Evolutionary conservation across 2,329 filamentous ascomycete genomes (phyloP), one percentile per base, ranked within the genome.

Genomic region (Stromatinia cepivora): DNA sequence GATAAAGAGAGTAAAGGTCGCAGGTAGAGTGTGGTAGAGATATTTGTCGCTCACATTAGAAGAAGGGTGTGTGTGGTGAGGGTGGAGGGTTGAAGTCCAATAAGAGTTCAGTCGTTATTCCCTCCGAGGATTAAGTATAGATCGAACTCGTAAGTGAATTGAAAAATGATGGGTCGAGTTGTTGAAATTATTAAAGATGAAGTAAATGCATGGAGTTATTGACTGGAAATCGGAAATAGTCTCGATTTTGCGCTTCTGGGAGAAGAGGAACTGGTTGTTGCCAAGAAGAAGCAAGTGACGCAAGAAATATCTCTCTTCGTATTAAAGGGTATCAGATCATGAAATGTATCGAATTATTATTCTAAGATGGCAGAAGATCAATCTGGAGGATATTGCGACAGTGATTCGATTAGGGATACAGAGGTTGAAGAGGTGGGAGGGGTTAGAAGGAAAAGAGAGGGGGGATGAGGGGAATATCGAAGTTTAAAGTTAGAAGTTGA

Each of bases 81-180:
- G 31, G 28, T 28, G 34, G 28, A 39, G n/a, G 13, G 22, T 52
- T 39, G 46, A 52, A 52, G 13, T 39, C 34, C 28, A 11, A 56
- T 36, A 48, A 22, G n/a, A 15, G 8, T 13, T 64, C 34, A 42
- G 5, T 64, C 8, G 46, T 34, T 31, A 15, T 15, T 52, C n/a
- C 15, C 20, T 64, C 34, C 15, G 34, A 20, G 13, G 2, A 52
- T 28, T 22, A 20, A 52, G 13, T 5, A 25, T 20, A 39, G 34
- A 64, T 52, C 46, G 46, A 64, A 36, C 15, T 28, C 17, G 22
- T 22, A 8, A 64, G 61, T 64, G 61, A 64, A 64, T 64, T 52
- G 46, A 20, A 22, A 57, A 22, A 57, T 22, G 39, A 64, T 64
- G 61, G 61, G 61, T 17, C 34, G 61, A 64, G 61, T 11, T 39